Percentiles rank a stretch among this genome's conserved stretches.
phyloP scores from a whole-genome alignment of 192 early-diverging fungal genomes.

The Phycomyces nitens region DNA sequence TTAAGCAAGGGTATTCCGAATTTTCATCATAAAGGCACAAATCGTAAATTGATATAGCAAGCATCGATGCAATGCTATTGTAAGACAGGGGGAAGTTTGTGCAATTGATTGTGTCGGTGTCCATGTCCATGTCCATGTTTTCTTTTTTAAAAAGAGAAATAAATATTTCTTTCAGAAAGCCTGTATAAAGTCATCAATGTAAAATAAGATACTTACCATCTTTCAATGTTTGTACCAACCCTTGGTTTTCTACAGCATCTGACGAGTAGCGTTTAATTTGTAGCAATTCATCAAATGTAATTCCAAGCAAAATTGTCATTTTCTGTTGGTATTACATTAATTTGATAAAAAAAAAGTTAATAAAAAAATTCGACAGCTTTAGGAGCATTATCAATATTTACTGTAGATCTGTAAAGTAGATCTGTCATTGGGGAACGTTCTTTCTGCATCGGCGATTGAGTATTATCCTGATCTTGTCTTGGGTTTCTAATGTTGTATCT shows the following conservation, averaged over 20 bases:
- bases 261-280: background rate
- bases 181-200: background rate
- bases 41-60: conserved; percentile 9
- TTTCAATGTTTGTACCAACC: background rate
- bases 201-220: background rate
- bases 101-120: conserved; percentile 7
- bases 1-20: background rate
- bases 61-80: conserved; percentile 8
- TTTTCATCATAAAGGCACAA: background rate
- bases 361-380: background rate
- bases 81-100: conserved; percentile 6
- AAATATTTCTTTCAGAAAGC: too few species aligned
- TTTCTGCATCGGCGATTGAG: background rate
- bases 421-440: background rate
- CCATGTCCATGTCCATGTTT: background rate
- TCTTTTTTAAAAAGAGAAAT: background rate
- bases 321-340: conserved; percentile 8
- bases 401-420: background rate
- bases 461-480: background rate
- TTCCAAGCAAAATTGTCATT: background rate
- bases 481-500: conserved; percentile 11
- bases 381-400: background rate
- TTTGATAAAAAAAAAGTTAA: background rate
- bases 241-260: background rate
- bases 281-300: conserved; percentile 8